These are phyloP conservation scores for Tetracladium setigerum DNA, from an alignment of 495 filamentous ascomycete genomes.

Conservation along the genomic window DNA sequence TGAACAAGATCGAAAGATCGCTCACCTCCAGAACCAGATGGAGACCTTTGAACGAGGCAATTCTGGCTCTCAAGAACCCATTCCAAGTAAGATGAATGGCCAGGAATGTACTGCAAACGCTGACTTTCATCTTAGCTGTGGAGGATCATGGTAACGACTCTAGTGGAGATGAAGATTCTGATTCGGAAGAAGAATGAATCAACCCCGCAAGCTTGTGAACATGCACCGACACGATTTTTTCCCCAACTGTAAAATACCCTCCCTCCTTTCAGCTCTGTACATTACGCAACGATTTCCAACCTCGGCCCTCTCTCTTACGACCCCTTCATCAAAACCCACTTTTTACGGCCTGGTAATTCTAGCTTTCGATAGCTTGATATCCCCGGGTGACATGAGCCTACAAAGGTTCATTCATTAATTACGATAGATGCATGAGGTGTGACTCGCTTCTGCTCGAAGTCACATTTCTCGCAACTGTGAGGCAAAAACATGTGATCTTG, in stretches of 20 bases:
- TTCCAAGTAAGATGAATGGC: conserved; percentile 17
- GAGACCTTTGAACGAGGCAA: conserved; percentile 10
- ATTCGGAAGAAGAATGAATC: conserved; percentile 22
- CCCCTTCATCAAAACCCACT: too few species aligned
- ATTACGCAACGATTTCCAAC: too few species aligned
- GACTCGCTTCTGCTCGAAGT: too few species aligned
- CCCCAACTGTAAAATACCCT: neutral
- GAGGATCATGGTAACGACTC: conserved; percentile 11
- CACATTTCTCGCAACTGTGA: too few species aligned
- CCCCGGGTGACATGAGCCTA: too few species aligned
- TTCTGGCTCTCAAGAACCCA: conserved; percentile 19
- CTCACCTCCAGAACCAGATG: conserved; percentile 58
- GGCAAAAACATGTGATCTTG: too few species aligned
- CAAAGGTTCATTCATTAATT: too few species aligned
- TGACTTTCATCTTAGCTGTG: conserved; percentile 13
- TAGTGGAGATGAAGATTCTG: conserved; percentile 20
- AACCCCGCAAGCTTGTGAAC: neutral
- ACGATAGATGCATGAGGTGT: too few species aligned
- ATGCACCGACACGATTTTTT: neutral
- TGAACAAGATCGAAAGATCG: conserved; percentile 87
- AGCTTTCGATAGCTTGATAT: too few species aligned
- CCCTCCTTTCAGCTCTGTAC: too few species aligned
- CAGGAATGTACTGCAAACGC: neutral
- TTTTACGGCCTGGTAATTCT: too few species aligned
- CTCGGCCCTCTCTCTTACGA: too few species aligned